phyloP scores from a whole-genome alignment of 768 basidiomycete genomes.

The Termitomyces sp. region DNA sequence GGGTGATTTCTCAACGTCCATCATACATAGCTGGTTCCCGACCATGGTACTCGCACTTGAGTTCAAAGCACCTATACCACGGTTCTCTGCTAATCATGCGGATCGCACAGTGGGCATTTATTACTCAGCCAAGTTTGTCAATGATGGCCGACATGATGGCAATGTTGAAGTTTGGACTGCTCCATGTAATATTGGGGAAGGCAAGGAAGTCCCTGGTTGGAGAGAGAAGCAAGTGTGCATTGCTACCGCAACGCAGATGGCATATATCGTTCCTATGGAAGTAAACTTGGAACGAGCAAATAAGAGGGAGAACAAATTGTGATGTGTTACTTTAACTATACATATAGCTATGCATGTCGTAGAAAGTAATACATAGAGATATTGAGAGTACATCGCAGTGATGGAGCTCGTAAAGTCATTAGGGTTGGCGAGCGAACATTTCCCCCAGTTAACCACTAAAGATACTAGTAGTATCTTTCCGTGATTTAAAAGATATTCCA shows the following conservation, averaged over 20 bases:
- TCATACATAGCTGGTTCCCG: conserved; percentile 37
- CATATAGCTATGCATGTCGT: not conserved
- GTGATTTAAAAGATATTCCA: not conserved
- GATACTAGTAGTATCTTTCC: not conserved
- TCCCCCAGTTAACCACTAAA: no score
- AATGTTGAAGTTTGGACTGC: conserved; percentile 69
- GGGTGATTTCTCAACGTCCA: not conserved
- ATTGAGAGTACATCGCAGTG: not conserved
- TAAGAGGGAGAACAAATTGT: conserved; percentile 23
- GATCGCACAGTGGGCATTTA: conserved; percentile 58
- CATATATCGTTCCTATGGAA: conserved; percentile 43
- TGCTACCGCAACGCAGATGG: conserved; percentile 62
- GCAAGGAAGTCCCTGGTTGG: conserved; percentile 45
- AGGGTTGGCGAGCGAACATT: not conserved
- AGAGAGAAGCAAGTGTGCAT: conserved; percentile 64
- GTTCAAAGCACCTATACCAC: conserved; percentile 61
- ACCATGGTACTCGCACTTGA: conserved; percentile 62
- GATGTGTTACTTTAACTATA: not conserved
- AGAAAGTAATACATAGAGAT: not conserved
- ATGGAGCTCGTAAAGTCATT: not conserved
- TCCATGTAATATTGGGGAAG: conserved; percentile 52
- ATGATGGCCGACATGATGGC: conserved; percentile 53
- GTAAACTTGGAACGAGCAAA: conserved; percentile 34
- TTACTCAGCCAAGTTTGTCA: conserved; percentile 48
- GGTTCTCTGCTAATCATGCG: conserved; percentile 37